Conservation (phyloP, 106 monocot genomes). For the Dendrobium officinale region DNA sequence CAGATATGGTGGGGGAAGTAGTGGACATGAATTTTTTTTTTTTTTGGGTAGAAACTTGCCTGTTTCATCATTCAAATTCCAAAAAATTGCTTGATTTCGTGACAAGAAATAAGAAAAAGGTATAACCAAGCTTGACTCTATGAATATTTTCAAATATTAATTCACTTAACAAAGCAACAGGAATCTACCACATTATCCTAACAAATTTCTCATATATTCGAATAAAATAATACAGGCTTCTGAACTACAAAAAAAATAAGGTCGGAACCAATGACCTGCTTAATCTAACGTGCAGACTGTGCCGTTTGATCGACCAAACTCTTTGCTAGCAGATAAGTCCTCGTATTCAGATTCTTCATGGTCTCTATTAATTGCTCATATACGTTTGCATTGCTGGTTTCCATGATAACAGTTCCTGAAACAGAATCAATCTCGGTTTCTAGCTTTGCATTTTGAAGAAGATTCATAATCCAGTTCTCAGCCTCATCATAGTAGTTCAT, state of each 20-base stretch:
- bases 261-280: background rate
- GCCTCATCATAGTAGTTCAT: slow-evolving; percentile 92
- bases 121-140: too few relatives aligned
- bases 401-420: slow-evolving; percentile 58
- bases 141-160: too few relatives aligned
- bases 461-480: slow-evolving; percentile 85
- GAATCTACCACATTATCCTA: too few relatives aligned
- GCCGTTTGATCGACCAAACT: slow-evolving; percentile 51
- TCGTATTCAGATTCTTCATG: slow-evolving; percentile 50
- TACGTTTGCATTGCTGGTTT: slow-evolving; percentile 31
- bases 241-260: background rate
- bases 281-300: slow-evolving; percentile 36
- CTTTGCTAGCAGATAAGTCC: slow-evolving; percentile 71
- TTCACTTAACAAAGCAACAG: too few relatives aligned
- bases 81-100: too few relatives aligned
- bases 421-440: slow-evolving; percentile 73
- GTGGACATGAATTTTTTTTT: too few relatives aligned
- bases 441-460: slow-evolving; percentile 72
- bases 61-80: too few relatives aligned
- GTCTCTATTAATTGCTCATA: slow-evolving; percentile 71
- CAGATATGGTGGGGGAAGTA: too few relatives aligned
- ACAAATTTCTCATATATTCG: too few relatives aligned
- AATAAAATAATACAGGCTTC: too few relatives aligned
- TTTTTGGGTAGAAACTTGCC: too few relatives aligned
- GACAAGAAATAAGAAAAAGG: too few relatives aligned